Base-by-base conservation (phyloP, 169 alveolate genomes). In the Plasmodium reichenowi region DNA sequence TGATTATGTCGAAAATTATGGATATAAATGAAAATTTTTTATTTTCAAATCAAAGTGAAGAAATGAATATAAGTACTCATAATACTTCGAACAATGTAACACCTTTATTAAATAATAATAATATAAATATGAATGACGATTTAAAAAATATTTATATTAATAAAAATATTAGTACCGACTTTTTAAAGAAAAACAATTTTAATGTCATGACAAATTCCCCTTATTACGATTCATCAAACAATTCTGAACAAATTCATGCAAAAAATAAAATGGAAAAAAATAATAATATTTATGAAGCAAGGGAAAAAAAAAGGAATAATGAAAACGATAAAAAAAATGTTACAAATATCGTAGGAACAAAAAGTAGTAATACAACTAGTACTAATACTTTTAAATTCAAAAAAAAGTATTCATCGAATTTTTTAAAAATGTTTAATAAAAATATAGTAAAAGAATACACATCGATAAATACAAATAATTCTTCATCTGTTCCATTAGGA, bases 11-110 rank as follows among this genome's bases (percentile, higher is more conserved):
- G 1, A 52, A 71, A 38, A 86, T 86, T 26, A 86, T 71, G 70
- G 67, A 72, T 43, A 86, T 86, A 24, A 86, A 86, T 48, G 92
- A 86, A 2, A 86, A 74, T 47, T 70, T 86, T 17, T 48, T 86
- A 12, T 72, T 43, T 20, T 22, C 54, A 6, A 83, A n/a, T 50
- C 62, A 47, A 38, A 32, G 26, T 22, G 72, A 24, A n/a, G 78
- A 17, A 7, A 72, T 68, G 48, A 12, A 58, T 20, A 38, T 8
- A 15, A 54, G 22, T 15, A 10, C 10, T 7, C 20, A 64, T 7
- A 50, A 12, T 15, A 10, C 72, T 29, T 54, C 17, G 6, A 17
- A 10, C 15, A 24, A 62, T 24, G 3, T 62, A 17, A 17, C 0
- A 17, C 17, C 15, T 56, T 6, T 13, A 15, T n/a, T 38, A 32